Evolutionary conservation across 2,329 filamentous ascomycete genomes (phyloP).

Genomic region (Boeremia exigua): DNA sequence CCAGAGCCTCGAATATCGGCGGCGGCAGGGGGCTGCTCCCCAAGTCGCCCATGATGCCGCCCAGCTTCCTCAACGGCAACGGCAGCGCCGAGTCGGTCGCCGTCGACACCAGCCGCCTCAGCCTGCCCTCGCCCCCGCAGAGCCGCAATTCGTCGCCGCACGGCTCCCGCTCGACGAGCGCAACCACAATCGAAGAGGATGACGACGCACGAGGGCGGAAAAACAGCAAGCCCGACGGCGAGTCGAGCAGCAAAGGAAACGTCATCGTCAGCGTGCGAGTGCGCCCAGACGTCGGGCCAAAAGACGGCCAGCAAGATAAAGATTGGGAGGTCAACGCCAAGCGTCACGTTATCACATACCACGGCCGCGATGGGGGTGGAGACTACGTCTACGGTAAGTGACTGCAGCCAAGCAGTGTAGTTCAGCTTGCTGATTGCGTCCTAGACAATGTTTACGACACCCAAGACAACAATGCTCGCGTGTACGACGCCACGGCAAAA

Average conservation of each 20-base stretch:
- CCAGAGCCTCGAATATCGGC: conserved; percentile 54
- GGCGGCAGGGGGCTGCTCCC: conserved; percentile 38
- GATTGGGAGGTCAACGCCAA: conserved; percentile 94
- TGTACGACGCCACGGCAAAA: conserved; percentile 94
- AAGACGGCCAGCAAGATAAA: conserved; percentile 69
- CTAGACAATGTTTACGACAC: conserved; percentile 95
- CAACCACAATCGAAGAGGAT: conserved; percentile 85
- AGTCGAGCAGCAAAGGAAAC: conserved; percentile 69
- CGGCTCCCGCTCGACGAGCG: conserved; percentile 86
- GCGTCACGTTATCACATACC: conserved; percentile 80
- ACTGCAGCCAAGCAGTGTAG: conserved; percentile 21
- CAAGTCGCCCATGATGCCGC: conserved; percentile 58
- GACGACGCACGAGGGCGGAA: conserved; percentile 66
- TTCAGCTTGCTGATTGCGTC: conserved; percentile 21
- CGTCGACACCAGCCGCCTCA: conserved; percentile 70
- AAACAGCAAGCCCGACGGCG: conserved; percentile 36
- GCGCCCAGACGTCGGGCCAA: conserved; percentile 76
- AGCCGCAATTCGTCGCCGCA: conserved; percentile 92
- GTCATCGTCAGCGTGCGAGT: conserved; percentile 95
- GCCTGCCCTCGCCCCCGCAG: conserved; percentile 80
- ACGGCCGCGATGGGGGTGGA: conserved; percentile 82
- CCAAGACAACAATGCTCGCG: conserved; percentile 90
- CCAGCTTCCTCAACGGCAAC: conserved; percentile 81
- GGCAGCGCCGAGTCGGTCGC: conserved; percentile 79
- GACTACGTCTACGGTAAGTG: conserved; percentile 88